Evolutionary conservation across 164 flowering plant genomes (phyloP).

Genomic region (Macadamia tetraphylla): DNA sequence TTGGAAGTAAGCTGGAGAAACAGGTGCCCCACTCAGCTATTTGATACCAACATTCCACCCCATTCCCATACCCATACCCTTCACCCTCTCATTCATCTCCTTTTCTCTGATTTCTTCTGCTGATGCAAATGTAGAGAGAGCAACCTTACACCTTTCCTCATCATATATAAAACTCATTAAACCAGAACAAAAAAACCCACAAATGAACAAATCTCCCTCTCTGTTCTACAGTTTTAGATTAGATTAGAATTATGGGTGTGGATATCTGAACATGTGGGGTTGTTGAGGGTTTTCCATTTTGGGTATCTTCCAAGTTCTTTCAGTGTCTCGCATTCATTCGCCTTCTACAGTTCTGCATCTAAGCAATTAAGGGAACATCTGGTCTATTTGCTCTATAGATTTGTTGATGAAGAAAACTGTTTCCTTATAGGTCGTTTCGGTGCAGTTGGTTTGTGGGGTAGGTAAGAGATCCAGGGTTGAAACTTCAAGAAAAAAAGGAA

Average conservation of each 20-base stretch:
- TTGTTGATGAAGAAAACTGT: not conserved
- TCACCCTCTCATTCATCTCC: not conserved
- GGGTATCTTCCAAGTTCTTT: conserved; percentile 1
- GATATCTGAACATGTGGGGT: not conserved
- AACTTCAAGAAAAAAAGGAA: not conserved
- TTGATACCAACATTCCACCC: conserved; percentile 3
- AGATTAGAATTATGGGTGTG: not conserved
- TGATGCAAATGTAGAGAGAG: not conserved
- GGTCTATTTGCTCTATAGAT: not conserved
- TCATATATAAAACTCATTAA: not conserved
- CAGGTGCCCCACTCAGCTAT: not conserved
- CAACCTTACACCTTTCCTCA: not conserved
- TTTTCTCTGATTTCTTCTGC: not conserved
- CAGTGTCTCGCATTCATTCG: not conserved
- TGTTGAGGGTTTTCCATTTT: not conserved
- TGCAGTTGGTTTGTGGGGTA: not conserved
- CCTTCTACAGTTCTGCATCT: too few species aligned
- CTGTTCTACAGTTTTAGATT: not conserved
- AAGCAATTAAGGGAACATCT: not conserved
- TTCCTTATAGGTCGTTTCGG: not conserved
- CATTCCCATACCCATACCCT: not conserved
- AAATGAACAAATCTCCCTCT: not conserved
- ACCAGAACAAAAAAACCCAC: not conserved
- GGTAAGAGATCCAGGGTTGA: not conserved
- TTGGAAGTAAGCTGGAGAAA: too few species aligned